Base-by-base conservation (phyloP, 768 basidiomycete genomes). In the Lanmaoa pseudosensibilis region DNA sequence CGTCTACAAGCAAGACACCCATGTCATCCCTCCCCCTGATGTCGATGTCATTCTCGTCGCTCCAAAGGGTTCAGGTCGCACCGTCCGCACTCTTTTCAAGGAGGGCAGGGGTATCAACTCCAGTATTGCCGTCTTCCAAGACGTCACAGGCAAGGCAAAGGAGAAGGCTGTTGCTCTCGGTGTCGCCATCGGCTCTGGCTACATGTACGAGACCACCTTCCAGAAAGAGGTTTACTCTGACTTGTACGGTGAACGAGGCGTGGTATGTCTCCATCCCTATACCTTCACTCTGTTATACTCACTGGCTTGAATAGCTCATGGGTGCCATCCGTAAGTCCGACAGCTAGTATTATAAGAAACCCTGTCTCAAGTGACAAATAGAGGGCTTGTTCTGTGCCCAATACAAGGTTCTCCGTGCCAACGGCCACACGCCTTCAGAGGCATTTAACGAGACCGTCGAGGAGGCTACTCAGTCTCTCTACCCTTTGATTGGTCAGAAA, bases 381-480 rank as follows among this genome's bases (percentile, higher is more conserved):
- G 88, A 99, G 88, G 97, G 97, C 63, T 84, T 99, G 71, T 98
- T 99, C 91, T 82, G 94, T 65, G 97, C 97, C 39, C 97, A 99
- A 77, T 99, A 98, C 85, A 86, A 94, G 82, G 89, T 96, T 56
- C 90, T 97, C 68, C 92, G 94, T 71, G 90, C 88, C 70, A 96
- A 96, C 72, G 94, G 94, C 54, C 97, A 99, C 83, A 79, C 86
- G 5, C 97, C 97, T 52, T 98, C 96, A 41, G 97, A 99, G 74
- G 95, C 95, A 47, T 98, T 99, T 86, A 98, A 99, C 76, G 97
- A 99, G 82, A 98, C 97, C 57, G 97, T 98, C 59, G 97, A 98
- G 77, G 97, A 98, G 79, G 97, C 97, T n/a, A 98, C 96, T 41
- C 95, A 99, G 72, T 96, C 94, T 38, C 86, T 99, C 61, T 98